Percentiles rank a stretch among this genome's conserved stretches.
Evolutionary conservation across 108 stramenopile genomes (phyloP).

Genomic region (Poteriospumella lacustris): DNA sequence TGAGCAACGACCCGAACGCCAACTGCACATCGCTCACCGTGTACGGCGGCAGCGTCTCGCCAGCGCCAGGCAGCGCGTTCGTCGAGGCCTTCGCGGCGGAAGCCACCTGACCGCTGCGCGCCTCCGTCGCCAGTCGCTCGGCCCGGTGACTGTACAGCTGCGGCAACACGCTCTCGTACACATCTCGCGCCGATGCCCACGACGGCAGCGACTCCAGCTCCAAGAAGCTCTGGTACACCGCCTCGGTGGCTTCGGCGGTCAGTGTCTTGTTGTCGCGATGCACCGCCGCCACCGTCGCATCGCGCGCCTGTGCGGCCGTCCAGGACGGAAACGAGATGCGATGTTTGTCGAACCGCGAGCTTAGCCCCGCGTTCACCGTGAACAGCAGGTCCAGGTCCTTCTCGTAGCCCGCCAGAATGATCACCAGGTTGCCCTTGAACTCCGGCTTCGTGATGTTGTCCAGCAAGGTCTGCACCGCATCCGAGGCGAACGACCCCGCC

Average conservation of each 20-base stretch:
- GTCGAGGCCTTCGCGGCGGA: no score
- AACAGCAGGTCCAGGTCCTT: background rate
- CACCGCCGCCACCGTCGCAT: background rate
- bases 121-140: no score
- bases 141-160: no score
- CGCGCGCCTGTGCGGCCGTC: background rate
- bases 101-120: no score
- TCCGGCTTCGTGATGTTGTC: constrained; percentile 30
- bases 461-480: background rate
- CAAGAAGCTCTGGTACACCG: no score
- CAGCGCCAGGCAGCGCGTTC: no score
- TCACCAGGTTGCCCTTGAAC: constrained; percentile 41
- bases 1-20: no score
- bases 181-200: no score
- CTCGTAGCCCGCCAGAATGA: constrained; percentile 12
- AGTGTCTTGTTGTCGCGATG: background rate
- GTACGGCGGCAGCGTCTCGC: no score
- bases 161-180: no score
- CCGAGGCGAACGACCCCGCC: background rate
- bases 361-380: background rate
- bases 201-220: no score
- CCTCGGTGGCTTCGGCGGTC: background rate
- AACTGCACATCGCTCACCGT: no score
- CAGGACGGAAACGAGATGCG: background rate
- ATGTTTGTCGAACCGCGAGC: background rate